Evolutionary conservation across 2,329 filamentous ascomycete species (phyloP).

Genomic region (Cladosporium austrohemisphaericum): DNA sequence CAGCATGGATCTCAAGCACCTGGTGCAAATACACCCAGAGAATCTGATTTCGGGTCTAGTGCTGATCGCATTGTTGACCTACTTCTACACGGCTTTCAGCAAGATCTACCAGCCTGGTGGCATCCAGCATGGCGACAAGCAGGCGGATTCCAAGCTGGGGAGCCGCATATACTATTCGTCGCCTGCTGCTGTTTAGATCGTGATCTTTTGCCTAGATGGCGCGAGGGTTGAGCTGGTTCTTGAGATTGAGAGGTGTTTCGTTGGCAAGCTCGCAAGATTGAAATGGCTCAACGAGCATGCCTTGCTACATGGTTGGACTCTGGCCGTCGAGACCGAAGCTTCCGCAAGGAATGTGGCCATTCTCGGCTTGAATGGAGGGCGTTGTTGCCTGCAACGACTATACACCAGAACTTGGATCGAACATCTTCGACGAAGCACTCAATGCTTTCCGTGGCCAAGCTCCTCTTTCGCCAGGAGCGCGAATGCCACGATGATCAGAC

Average conservation of each 20-base stretch:
- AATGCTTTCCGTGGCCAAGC: slow-evolving; percentile 13
- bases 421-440: too few relatives aligned
- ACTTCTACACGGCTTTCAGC: slow-evolving; percentile 20
- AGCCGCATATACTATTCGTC: slow-evolving; percentile 12
- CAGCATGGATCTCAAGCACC: not conserved
- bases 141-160: not conserved
- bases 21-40: slow-evolving; percentile 9
- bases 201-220: too few relatives aligned
- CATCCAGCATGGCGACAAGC: not conserved
- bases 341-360: not conserved
- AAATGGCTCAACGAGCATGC: too few relatives aligned
- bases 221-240: too few relatives aligned
- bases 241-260: not conserved
- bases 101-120: slow-evolving; percentile 18
- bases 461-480: slow-evolving; percentile 28
- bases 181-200: slow-evolving; percentile 7
- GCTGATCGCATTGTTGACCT: slow-evolving; percentile 18
- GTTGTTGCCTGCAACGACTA: too few relatives aligned
- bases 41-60: slow-evolving; percentile 17
- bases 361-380: not conserved
- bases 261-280: too few relatives aligned
- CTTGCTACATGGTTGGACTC: too few relatives aligned
- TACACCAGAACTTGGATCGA: too few relatives aligned
- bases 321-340: too few relatives aligned
- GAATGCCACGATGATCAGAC: slow-evolving; percentile 31